A percentile compares a stretch with the other conserved stretches of the same genome.
Evolutionary conservation across 768 basidiomycete species (phyloP).

Genomic region (Mrakia frigida): DNA sequence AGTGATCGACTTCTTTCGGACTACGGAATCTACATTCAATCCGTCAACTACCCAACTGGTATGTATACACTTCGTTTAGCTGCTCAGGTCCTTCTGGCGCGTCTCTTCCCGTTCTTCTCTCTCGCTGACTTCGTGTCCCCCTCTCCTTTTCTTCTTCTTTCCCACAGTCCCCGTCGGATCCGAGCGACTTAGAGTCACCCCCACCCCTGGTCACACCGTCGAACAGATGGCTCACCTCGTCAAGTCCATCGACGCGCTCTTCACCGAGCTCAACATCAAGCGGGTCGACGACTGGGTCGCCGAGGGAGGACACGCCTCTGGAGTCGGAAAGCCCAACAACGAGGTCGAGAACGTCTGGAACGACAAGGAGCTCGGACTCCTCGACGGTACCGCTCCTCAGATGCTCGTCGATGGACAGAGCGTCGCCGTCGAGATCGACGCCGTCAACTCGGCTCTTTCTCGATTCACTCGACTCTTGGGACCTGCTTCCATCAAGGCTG

Average conservation of each 20-base stretch:
- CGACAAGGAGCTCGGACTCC: conserved; percentile 74
- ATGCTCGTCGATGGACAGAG: conserved; percentile 48
- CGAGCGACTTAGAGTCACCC: conserved; percentile 89
- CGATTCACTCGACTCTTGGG: no score
- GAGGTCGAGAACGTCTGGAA: conserved; percentile 74
- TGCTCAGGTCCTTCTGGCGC: no score
- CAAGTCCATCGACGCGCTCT: conserved; percentile 71
- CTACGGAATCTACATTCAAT: conserved; percentile 74
- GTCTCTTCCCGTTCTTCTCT: not conserved
- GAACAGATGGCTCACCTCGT: conserved; percentile 83
- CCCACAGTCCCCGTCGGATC: conserved; percentile 75
- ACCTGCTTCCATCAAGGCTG: no score
- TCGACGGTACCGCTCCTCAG: conserved; percentile 63
- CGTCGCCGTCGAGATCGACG: conserved; percentile 1
- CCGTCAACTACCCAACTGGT: conserved; percentile 88
- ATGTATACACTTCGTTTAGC: not conserved
- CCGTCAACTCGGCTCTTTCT: not conserved
- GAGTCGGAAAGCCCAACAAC: conserved; percentile 59
- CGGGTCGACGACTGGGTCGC: conserved; percentile 75
- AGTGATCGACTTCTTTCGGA: conserved; percentile 83
- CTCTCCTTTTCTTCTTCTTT: not conserved
- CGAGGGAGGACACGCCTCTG: conserved; percentile 69
- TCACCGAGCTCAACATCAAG: conserved; percentile 79
- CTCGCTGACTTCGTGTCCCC: no score
- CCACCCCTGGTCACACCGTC: conserved; percentile 87